Evolutionary conservation across 768 basidiomycete species (phyloP).

Genomic region (Trametes villosa): DNA sequence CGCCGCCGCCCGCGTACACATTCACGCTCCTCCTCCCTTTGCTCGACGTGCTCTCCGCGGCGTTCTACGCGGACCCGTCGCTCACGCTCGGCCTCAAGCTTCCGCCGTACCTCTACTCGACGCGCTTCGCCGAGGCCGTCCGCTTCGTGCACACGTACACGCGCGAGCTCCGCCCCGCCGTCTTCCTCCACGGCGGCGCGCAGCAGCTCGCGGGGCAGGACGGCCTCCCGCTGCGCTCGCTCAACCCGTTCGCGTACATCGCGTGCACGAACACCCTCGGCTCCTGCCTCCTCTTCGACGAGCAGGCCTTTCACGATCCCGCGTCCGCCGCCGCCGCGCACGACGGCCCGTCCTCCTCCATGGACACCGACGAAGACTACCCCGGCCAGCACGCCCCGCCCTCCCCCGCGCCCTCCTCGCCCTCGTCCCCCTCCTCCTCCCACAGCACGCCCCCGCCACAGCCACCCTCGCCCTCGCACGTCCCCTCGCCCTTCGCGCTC

Average conservation of each 20-base stretch:
- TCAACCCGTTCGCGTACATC: constrained; percentile 69
- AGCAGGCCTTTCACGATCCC: constrained; percentile 45
- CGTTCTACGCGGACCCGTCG: constrained; percentile 51
- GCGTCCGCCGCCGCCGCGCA: constrained; percentile 13
- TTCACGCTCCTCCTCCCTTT: constrained; percentile 55
- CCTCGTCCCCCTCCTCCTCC: constrained; percentile 6
- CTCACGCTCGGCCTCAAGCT: constrained; percentile 79
- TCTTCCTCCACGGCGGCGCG: constrained; percentile 11
- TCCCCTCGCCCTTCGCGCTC: constrained; percentile 51
- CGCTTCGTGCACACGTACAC: constrained; percentile 49
- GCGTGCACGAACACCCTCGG: constrained; percentile 85
- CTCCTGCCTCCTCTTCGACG: constrained; percentile 62
- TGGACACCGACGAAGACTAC: constrained; percentile 16
- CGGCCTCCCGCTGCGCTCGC: constrained; percentile 19
- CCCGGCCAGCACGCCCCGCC: constrained; percentile 1
- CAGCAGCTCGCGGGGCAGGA: constrained; percentile 6
- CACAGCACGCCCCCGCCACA: constrained; percentile 18
- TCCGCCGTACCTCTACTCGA: constrained; percentile 69
- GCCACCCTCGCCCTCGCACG: constrained; percentile 10
- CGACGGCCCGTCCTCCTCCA: neutral
- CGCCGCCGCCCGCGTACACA: constrained; percentile 70
- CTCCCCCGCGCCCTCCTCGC: neutral
- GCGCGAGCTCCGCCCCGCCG: constrained; percentile 19
- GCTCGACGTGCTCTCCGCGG: constrained; percentile 56
- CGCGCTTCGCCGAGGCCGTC: constrained; percentile 63